Conservation (phyloP, 2,329 filamentous ascomycete species). For the Nothophoma quercina region DNA sequence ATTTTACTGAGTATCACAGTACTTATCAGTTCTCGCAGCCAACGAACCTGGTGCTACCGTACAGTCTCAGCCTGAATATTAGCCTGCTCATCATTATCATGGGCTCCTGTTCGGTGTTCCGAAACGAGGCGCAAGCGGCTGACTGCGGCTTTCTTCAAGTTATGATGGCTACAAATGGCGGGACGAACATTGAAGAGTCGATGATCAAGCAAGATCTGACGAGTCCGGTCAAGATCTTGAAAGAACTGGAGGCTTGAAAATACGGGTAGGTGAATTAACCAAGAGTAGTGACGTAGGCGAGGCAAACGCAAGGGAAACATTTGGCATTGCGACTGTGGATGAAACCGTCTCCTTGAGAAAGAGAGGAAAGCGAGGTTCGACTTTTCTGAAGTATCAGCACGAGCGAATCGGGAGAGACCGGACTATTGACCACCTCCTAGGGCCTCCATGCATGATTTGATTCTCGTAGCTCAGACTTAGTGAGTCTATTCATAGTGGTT, state of each 20-base stretch:
- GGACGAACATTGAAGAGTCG: neutral
- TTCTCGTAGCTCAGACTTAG: neutral
- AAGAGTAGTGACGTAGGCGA: too few relatives aligned
- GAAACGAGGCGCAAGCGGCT: conserved; percentile 6
- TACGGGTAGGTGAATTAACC: too few relatives aligned
- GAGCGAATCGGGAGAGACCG: too few relatives aligned
- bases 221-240: neutral
- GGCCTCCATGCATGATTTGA: too few relatives aligned
- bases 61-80: conserved; percentile 4
- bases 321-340: too few relatives aligned
- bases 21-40: conserved; percentile 13
- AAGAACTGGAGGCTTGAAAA: neutral
- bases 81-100: conserved; percentile 2
- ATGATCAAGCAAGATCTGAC: neutral
- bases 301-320: too few relatives aligned
- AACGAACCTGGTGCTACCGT: conserved; percentile 15
- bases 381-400: too few relatives aligned
- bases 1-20: conserved; percentile 7
- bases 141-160: conserved; percentile 25
- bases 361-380: too few relatives aligned
- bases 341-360: too few relatives aligned
- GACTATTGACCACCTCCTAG: too few relatives aligned
- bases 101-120: conserved; percentile 5
- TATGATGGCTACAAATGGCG: conserved; percentile 18
- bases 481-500: conserved; percentile 43